Percentiles rank a stretch among this genome's conserved stretches.
Conservation (phyloP, 768 basidiomycete species). For the Boletellus sp. region DNA sequence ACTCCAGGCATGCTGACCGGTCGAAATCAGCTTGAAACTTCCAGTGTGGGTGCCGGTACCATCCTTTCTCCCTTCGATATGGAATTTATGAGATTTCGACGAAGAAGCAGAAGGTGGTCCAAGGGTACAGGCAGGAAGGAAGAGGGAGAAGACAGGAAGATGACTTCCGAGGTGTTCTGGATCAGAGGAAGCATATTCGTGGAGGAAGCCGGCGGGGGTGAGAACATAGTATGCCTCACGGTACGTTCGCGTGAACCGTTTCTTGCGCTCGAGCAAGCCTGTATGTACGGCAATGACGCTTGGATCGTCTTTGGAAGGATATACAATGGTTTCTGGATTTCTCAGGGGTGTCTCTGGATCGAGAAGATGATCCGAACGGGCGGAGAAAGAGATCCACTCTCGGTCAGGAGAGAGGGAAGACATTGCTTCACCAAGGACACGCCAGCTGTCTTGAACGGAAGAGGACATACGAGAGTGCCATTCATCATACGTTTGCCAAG, state of each 20-base stretch:
- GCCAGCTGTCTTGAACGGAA: slow-evolving; percentile 73
- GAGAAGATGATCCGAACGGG: slow-evolving; percentile 88
- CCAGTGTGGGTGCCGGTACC: slow-evolving; percentile 62
- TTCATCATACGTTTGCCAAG: slow-evolving; percentile 96
- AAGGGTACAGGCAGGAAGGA: slow-evolving; percentile 93
- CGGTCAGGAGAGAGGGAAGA: slow-evolving; percentile 75
- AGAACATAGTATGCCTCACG: slow-evolving; percentile 88
- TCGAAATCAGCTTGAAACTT: slow-evolving; percentile 41
- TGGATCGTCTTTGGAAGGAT: slow-evolving; percentile 90
- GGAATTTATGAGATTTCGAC: slow-evolving; percentile 90
- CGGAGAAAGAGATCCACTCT: slow-evolving; percentile 96
- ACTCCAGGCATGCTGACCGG: slow-evolving; percentile 69
- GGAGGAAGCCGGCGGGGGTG: slow-evolving; percentile 93
- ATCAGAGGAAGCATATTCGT: slow-evolving; percentile 83
- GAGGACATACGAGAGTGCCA: slow-evolving; percentile 81
- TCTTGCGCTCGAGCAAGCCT: slow-evolving; percentile 92
- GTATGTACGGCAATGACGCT: slow-evolving; percentile 81
- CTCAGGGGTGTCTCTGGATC: slow-evolving; percentile 95
- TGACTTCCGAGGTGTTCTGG: slow-evolving; percentile 47
- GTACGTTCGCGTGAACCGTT: slow-evolving; percentile 85
- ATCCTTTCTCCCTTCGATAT: slow-evolving; percentile 89
- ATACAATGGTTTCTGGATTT: slow-evolving; percentile 70
- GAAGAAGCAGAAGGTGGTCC: slow-evolving; percentile 75
- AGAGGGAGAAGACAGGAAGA: slow-evolving; percentile 76
- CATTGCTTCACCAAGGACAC: slow-evolving; percentile 67